Base-by-base conservation (phyloP, 2,329 filamentous ascomycete species). In the Beauveria sp. region DNA sequence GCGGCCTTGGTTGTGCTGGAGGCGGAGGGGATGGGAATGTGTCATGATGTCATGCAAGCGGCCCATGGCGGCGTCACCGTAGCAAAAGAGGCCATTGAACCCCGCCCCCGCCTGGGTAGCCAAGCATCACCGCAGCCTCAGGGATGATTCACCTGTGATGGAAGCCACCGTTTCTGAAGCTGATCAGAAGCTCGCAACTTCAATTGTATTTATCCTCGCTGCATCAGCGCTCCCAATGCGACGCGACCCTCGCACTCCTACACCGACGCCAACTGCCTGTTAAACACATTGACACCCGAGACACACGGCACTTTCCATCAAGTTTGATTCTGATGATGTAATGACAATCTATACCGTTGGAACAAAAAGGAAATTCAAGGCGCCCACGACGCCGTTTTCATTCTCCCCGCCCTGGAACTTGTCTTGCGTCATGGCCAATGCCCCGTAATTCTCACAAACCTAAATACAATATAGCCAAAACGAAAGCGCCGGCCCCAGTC, bases 11-110 rank as follows among this genome's bases (percentile, higher is more conserved):
- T 57, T 10, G 49, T 58, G 24, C 22, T 16, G 45, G 43, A 64
- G 60, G 60, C 46, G 42, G 42, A 64, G 66, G 66, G 66, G 66
- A 67, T 64, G 70, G 68, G 57, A 68, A 70, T 70, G 70, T 66
- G 66, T 62, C 62, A 70, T 75, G 73, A 75, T 74, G 73, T 74
- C 73, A 74, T 73, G 28, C 53, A 55, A 51, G 56, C 34, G 22
- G 28, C 56, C 34, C 34, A 31, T 43, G 46, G 14, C 34, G n/a
- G 20, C 56, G 56, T 59, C 55, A 58, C 55, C 45, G 42, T 18
- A 22, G 45, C 53, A 48, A 28, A 57, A 40, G 18, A 52, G 28
- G 9, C 16, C 50, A 52, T 12, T 16, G 28, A 50, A 58, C 45
- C 55, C 55, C 55, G 55, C 46, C 45, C 55, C 45, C 20, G 45